Percentiles rank a stretch among this genome's conserved stretches.
Conservation (phyloP, 805 yeast species). For the Lachancea fermentati region DNA sequence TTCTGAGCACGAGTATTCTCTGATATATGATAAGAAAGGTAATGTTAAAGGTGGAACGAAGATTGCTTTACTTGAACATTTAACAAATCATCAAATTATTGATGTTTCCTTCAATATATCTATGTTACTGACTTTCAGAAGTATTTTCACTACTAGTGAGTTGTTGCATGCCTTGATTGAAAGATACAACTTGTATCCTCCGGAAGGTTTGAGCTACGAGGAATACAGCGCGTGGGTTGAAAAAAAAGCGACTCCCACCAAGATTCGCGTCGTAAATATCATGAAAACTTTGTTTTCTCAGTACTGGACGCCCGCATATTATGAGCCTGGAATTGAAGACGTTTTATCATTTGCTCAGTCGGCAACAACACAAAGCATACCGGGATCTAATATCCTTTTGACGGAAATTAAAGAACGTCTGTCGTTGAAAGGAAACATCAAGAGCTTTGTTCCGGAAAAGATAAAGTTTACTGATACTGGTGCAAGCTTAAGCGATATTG, state of each 20-base stretch:
- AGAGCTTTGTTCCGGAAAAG: conserved; percentile 8
- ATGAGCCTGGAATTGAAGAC: conserved; percentile 38
- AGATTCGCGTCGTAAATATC: conserved; percentile 57
- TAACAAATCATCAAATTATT: conserved; percentile 65
- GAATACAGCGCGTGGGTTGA: conserved; percentile 75
- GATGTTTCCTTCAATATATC: conserved; percentile 63
- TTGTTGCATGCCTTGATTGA: conserved; percentile 53
- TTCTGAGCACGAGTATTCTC: conserved; percentile 55
- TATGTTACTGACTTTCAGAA: conserved; percentile 67
- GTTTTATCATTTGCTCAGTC: conserved; percentile 36
- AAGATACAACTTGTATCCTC: conserved; percentile 69
- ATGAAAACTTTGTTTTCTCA: conserved; percentile 61
- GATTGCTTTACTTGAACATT: conserved; percentile 69
- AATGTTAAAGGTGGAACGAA: conserved; percentile 78
- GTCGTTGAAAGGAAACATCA: conserved; percentile 8
- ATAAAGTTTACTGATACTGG: conserved; percentile 7
- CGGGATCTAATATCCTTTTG: conserved; percentile 33
- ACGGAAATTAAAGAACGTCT: conserved; percentile 7
- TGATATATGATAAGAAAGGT: conserved; percentile 62
- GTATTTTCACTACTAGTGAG: conserved; percentile 64
- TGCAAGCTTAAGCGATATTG: not conserved
- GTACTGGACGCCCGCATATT: conserved; percentile 64
- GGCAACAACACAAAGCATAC: conserved; percentile 37
- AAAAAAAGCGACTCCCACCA: conserved; percentile 61
- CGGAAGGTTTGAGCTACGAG: conserved; percentile 80